These are phyloP conservation scores for Epichloe sylvatica DNA, from an alignment of 2,329 filamentous ascomycete genomes.

Conservation along the genomic window DNA sequence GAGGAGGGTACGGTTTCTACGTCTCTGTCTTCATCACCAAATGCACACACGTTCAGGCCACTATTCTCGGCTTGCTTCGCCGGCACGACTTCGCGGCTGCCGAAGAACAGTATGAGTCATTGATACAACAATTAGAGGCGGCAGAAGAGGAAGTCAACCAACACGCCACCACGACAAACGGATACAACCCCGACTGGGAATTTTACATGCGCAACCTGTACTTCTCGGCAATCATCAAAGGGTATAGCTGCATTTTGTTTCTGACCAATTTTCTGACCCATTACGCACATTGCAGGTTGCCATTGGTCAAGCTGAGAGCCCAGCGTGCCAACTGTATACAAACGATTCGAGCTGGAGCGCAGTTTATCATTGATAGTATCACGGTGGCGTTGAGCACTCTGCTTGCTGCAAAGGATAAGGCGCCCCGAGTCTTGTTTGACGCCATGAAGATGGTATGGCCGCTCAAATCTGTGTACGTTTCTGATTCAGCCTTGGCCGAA, in stretches of 20 bases:
- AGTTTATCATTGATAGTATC: conserved; percentile 16
- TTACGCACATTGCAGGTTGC: conserved; percentile 12
- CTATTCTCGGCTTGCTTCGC: conserved; percentile 15
- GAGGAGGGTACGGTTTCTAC: conserved; percentile 16
- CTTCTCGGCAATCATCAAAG: conserved; percentile 20
- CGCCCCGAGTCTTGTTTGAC: conserved; percentile 22
- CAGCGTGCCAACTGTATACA: conserved; percentile 17
- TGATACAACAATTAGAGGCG: conserved; percentile 13
- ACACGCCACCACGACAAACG: conserved; percentile 7
- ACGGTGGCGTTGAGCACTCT: conserved; percentile 14
- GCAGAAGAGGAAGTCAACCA: conserved; percentile 13
- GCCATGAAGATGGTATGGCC: conserved; percentile 26
- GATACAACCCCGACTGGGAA: conserved; percentile 9
- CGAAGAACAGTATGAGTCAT: conserved; percentile 13
- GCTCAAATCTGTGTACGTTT: conserved; percentile 18
- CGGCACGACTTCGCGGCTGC: conserved; percentile 16
- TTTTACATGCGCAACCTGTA: conserved; percentile 22
- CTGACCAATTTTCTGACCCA: conserved; percentile 24
- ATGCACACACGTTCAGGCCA: conserved; percentile 15
- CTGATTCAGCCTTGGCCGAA: conserved; percentile 15
- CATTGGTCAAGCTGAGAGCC: conserved; percentile 13
- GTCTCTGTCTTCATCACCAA: conserved; percentile 16
- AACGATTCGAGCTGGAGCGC: conserved; percentile 15
- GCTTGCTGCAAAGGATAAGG: conserved; percentile 12
- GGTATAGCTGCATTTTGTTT: conserved; percentile 19